Conservation (phyloP, 2,329 filamentous ascomycete species). For the Colletotrichum ledebouriae region DNA sequence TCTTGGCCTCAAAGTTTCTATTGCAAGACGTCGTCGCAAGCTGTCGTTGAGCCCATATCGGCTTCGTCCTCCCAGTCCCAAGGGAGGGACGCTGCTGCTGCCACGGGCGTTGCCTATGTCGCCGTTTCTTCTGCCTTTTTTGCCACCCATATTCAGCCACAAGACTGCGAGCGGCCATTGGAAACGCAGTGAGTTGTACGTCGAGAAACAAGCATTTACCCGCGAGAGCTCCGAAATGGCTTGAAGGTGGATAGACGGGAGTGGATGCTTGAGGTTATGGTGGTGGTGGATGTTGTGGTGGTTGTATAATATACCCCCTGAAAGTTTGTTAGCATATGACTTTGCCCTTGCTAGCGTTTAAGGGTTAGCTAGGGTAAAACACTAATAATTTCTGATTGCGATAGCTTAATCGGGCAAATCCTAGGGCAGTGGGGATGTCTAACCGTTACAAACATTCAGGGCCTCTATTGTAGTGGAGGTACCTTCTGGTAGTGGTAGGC, state of each 20-base stretch:
- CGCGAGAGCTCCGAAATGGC: slow-evolving; percentile 4
- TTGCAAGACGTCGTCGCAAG: not conserved
- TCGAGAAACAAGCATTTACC: slow-evolving; percentile 29
- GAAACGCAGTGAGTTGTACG: slow-evolving; percentile 15
- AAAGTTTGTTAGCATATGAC: no score
- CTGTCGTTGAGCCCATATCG: not conserved
- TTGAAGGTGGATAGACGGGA: not conserved
- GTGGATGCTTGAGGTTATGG: no score
- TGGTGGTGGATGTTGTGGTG: not conserved
- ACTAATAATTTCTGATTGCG: no score
- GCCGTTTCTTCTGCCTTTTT: slow-evolving; percentile 1
- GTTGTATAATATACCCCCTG: no score
- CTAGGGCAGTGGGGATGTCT: no score
- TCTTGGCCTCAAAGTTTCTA: not conserved
- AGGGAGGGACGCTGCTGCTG: slow-evolving; percentile 32
- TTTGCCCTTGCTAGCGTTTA: no score
- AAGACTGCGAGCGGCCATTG: not conserved
- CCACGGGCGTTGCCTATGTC: slow-evolving; percentile 23
- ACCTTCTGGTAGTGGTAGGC: not conserved
- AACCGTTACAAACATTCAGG: no score
- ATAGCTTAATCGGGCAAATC: no score
- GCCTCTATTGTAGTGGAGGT: no score
- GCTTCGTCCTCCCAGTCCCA: slow-evolving; percentile 7
- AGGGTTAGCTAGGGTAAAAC: no score
- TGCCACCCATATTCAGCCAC: no score